Base-by-base conservation (phyloP, 768 basidiomycete genomes). In the Phallus indusiatus region DNA sequence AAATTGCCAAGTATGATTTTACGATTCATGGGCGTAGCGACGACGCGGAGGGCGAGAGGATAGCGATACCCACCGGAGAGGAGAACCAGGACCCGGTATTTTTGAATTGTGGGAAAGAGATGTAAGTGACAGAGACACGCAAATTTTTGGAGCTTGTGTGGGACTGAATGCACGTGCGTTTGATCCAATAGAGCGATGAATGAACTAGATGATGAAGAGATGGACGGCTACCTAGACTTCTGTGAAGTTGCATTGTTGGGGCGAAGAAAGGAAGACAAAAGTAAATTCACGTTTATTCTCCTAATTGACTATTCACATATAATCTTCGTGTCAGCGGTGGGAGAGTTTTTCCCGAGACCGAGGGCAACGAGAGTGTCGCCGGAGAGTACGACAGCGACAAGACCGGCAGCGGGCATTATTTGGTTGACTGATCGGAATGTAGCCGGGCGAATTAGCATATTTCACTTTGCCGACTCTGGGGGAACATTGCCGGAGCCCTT, bases 221-320 rank as follows among this genome's bases (percentile, higher is more conserved):
- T 88, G 54, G 88, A 90, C 63, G 75, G 75, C 28, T 90, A 88
- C 67, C 69, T 90, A 46, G 70, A 68, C 21, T 88, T 90, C 63
- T 86, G 86, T 66, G 77, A 83, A 66, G 72, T 69, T 33, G 81
- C 80, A 22, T 65, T 90, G 59, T 65, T 59, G 55, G 68, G 64
- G 53, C 67, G 69, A 34, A 69, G 70, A 63, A 64, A 49, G 35
- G 62, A 64, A 35, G 71, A 72, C 67, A 47, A 55, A 66, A 61
- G 61, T 55, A 61, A 60, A 61, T 58, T 59, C 60, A 28, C 28
- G 2, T 28, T 28, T 28, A n/a, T 28, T 28, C 28, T 28, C 7
- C 28, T 28, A 7, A 7, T 28, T 28, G 2, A 28, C 2, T 28
- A 28, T 28, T 28, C 7, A 28, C 28, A 28, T 28, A 7, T 7